A percentile compares a stretch with the other conserved stretches of the same genome.
Evolutionary conservation across 2,329 filamentous ascomycete genomes (phyloP).

Genomic region (Colletotrichum zoysiae): DNA sequence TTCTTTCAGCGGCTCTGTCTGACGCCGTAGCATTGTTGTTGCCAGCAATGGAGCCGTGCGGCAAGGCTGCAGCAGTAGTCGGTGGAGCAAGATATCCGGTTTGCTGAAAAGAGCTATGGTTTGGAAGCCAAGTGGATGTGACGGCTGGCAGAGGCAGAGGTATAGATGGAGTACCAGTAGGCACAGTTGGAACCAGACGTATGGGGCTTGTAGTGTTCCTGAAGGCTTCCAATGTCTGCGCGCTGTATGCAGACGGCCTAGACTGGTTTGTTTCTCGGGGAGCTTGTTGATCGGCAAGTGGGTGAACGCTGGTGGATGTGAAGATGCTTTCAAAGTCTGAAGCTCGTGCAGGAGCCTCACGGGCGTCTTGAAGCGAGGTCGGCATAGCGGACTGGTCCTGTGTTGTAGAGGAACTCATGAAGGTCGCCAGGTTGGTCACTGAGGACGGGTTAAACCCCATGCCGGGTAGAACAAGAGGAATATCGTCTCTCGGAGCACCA

Average conservation of each 20-base stretch:
- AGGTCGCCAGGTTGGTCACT: neutral
- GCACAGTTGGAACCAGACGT: slow-evolving; percentile 2
- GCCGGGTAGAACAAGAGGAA: neutral
- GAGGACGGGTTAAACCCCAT: neutral
- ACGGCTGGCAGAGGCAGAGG: neutral
- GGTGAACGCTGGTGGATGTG: neutral
- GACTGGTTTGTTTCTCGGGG: no score
- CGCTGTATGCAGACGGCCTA: neutral
- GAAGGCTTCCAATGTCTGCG: neutral
- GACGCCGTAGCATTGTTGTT: no score
- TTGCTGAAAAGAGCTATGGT: neutral
- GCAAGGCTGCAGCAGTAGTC: no score
- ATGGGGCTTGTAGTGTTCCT: neutral
- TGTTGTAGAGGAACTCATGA: no score
- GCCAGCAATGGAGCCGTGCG: neutral
- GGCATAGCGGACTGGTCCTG: neutral
- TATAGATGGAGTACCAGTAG: neutral
- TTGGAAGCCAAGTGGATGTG: no score
- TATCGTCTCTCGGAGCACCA: neutral
- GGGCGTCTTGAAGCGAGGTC: neutral
- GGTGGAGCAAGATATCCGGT: no score
- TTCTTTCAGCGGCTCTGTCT: neutral
- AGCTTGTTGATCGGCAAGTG: neutral
- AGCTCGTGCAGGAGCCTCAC: no score
- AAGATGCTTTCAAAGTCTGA: no score